These are phyloP conservation scores for Bidens hawaiensis DNA, from an alignment of 140 eudicot species.

Conservation along the genomic window DNA sequence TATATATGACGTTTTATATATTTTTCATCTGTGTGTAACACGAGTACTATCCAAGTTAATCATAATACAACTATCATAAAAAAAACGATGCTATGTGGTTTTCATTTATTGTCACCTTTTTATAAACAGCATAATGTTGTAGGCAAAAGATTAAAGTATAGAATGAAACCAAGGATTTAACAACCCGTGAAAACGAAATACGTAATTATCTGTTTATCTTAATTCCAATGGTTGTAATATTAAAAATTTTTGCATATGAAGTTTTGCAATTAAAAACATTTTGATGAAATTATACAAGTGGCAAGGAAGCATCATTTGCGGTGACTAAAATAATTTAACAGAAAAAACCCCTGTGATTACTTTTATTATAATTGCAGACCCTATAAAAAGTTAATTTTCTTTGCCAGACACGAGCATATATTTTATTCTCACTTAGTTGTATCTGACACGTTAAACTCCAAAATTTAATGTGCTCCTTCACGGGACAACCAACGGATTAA, in stretches of 20 bases:
- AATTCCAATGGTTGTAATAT: no score
- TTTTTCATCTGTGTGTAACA: no score
- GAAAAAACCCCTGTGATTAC: constrained; percentile 33
- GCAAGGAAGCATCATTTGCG: constrained; percentile 33
- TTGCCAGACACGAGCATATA: constrained; percentile 23
- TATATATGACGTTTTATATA: no score
- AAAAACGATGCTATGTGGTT: no score
- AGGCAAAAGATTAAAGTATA: no score
- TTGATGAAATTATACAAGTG: constrained; percentile 22
- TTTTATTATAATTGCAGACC: constrained; percentile 24
- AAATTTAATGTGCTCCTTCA: constrained; percentile 26
- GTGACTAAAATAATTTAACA: constrained; percentile 23
- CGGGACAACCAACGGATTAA: constrained; percentile 22
- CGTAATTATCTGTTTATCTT: no score
- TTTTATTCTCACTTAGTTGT: constrained; percentile 20
- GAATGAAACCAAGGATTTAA: no score
- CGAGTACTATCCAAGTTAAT: no score
- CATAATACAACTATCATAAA: no score
- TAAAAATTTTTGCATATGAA: background rate
- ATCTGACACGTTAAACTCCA: constrained; percentile 20
- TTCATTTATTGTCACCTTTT: no score
- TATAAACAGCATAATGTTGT: no score
- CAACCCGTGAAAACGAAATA: no score
- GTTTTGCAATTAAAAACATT: background rate
- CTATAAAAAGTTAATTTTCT: background rate